Base-by-base conservation (phyloP, 2,329 filamentous ascomycete genomes). In the Ophiostoma sp. region DNA sequence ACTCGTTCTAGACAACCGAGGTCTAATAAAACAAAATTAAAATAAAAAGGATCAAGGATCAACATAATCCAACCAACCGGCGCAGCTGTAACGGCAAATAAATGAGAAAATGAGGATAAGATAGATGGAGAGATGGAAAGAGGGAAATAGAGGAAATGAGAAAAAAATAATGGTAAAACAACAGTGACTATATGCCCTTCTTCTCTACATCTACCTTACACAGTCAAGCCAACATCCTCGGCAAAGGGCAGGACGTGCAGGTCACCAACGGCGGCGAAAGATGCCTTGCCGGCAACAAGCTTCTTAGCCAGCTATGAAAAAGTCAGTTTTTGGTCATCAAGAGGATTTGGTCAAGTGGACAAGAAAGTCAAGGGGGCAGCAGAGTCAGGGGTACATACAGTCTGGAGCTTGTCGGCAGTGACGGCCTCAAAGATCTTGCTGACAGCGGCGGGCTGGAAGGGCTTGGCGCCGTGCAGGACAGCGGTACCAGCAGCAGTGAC, bases 191-290 rank as follows among this genome's bases (percentile, higher is more conserved):
- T 65, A 65, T 65, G 62, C 35, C 62, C 33, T 65, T 65, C 35
- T 65, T 27, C 60, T 41, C 62, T 65, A 39, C n/a, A 39, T 39
- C 65, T 67, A 41, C n/a, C 64, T 87, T 96, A 99, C 87, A 97
- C 93, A 80, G 90, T 92, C 79, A 99, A 87, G 76, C 94, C 96
- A 80, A 99, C 85, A 79, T 99, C 95, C 82, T 94, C 92, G 75
- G 93, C 95, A 79, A 90, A 99, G 71, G 95, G 95, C 79, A 99
- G 88, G 77, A 90, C 86, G 81, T 92, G 90, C 76, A 99, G 86
- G 80, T 99, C 95, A 80, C 95, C 95, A 73, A 98, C 93, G 71
- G 92, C 86, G 73, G 93, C 90, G 73, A 97, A 91, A 69, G 92
- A 90, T 68, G 94, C 94, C 86, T 94, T 98, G 81, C 88, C 89